These are phyloP conservation scores for Suhomyces anneliseae DNA, from an alignment of 1,139 yeast genomes.

Conservation along the genomic window DNA sequence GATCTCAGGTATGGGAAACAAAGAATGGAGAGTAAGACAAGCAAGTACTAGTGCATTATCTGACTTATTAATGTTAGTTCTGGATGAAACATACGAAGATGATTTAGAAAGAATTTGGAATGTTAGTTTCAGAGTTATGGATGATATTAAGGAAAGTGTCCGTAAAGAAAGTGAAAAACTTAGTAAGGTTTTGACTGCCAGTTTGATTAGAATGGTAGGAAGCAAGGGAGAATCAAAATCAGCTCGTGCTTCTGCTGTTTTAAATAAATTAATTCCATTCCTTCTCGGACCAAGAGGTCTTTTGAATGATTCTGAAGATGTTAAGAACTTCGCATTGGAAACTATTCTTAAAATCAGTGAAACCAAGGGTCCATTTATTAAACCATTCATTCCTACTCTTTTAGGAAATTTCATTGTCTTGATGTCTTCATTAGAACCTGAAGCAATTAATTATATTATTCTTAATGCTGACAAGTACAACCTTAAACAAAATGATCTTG, in stretches of 20 bases:
- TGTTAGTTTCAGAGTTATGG: slow-evolving; percentile 86
- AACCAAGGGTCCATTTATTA: slow-evolving; percentile 58
- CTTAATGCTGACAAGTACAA: slow-evolving; percentile 89
- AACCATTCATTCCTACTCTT: slow-evolving; percentile 67
- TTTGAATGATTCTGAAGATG: slow-evolving; percentile 83
- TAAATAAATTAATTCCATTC: slow-evolving; percentile 71
- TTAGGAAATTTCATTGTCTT: slow-evolving; percentile 67
- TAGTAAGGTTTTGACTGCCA: slow-evolving; percentile 65
- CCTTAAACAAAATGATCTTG: slow-evolving; percentile 67
- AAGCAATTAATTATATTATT: slow-evolving; percentile 79
- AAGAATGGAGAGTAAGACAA: slow-evolving; percentile 93
- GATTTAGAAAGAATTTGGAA: slow-evolving; percentile 74
- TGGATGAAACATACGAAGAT: slow-evolving; percentile 53
- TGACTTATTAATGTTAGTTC: slow-evolving; percentile 65
- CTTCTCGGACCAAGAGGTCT: slow-evolving; percentile 77
- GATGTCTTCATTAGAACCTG: slow-evolving; percentile 91
- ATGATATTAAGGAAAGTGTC: slow-evolving; percentile 93
- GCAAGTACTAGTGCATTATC: slow-evolving; percentile 78
- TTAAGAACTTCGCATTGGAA: slow-evolving; percentile 70
- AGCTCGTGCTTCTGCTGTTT: slow-evolving; percentile 44
- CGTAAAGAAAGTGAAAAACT: slow-evolving; percentile 74
- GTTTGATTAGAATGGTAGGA: slow-evolving; percentile 59
- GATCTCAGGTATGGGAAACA: slow-evolving; percentile 67
- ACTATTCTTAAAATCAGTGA: slow-evolving; percentile 71
- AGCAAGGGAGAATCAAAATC: slow-evolving; percentile 17